Conservation (phyloP, 78 protist genomes). For the Fonticula alba region DNA sequence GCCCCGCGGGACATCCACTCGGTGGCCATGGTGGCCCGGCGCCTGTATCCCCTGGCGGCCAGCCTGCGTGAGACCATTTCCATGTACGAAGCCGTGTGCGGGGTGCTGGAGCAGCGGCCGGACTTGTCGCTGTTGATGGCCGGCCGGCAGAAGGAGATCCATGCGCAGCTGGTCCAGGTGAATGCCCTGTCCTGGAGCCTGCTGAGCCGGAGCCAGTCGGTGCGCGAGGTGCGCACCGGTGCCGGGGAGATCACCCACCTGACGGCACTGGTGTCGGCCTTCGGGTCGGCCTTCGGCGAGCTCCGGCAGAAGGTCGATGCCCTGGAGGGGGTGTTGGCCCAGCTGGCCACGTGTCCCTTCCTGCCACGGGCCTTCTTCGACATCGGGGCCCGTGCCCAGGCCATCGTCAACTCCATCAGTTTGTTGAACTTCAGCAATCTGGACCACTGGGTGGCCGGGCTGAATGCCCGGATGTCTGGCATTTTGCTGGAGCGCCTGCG, state of each 20-base stretch:
- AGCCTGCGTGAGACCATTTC: conserved; percentile 41
- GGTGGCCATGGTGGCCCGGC: conserved; percentile 28
- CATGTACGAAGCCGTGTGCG: conserved; percentile 34
- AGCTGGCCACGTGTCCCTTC: no score
- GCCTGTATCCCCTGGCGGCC: conserved; percentile 50
- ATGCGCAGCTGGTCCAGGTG: conserved; percentile 39
- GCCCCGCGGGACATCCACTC: conserved; percentile 25
- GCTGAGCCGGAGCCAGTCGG: conserved; percentile 21
- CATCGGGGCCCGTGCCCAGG: no score
- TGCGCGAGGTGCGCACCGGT: background rate
- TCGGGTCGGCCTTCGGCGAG: conserved; percentile 7
- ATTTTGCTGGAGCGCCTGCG: background rate
- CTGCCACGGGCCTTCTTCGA: no score
- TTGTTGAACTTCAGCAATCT: no score
- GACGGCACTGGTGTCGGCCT: conserved; percentile 1
- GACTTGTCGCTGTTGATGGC: conserved; percentile 50
- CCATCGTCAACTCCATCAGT: no score
- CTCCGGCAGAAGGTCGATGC: conserved; percentile 36
- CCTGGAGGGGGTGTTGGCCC: no score
- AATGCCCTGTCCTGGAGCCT: background rate
- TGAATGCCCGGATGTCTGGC: background rate
- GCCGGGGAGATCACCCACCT: no score
- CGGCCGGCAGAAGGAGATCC: conserved; percentile 25
- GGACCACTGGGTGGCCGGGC: background rate
- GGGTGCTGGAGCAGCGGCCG: background rate